Evolutionary conservation across 2,329 filamentous ascomycete genomes (phyloP), one percentile per base, ranked within the genome.

Genomic region (Aspergillus fischeri): DNA sequence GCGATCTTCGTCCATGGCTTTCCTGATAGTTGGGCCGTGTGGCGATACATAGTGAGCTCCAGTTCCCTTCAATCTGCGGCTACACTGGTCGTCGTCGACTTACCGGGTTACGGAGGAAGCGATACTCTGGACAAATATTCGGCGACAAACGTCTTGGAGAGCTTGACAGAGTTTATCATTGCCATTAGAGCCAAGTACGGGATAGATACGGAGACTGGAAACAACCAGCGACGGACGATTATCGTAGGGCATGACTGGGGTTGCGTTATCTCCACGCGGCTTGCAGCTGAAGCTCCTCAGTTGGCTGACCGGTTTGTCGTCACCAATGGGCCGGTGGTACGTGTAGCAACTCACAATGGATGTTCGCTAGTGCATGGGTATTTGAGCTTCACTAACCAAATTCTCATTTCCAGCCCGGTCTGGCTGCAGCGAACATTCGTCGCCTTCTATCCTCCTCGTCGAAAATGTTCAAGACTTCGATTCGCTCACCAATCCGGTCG

Each of bases 1-100:
- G 74, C 82, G 25, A 75, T 85, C 44, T 81, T 85, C 62, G 71
- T 85, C 20, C 83, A 86, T 67, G 83, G 83, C 41, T 86, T 84
- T 57, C 83, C 83, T 6, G 83, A 86, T 63, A 83, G 81, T 55
- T 84, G 76, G 70, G 74, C 78, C 10, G 70, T 85, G 52, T 86
- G 82, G 81, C 75, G 76, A 49, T 71, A 78, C 52, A 68, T 83
- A 25, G 69, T 85, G 21, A 68, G 69, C 42, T 78, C 77, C 0
- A 57, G 72, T 8, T 63, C 70, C 9, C 63, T 79, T 9, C 68
- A 71, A 27, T 58, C 73, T 27, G 62, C 73, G 6, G 75, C 78
- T 21, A 77, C 77, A 21, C 62, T 85, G 6, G 76, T 86, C 32
- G 82, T 81, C 0, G 73, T 85, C 42, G 83, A 86, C 64, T 67